Conservation (phyloP, 345 rosid species). For the Lepidium didymum region DNA sequence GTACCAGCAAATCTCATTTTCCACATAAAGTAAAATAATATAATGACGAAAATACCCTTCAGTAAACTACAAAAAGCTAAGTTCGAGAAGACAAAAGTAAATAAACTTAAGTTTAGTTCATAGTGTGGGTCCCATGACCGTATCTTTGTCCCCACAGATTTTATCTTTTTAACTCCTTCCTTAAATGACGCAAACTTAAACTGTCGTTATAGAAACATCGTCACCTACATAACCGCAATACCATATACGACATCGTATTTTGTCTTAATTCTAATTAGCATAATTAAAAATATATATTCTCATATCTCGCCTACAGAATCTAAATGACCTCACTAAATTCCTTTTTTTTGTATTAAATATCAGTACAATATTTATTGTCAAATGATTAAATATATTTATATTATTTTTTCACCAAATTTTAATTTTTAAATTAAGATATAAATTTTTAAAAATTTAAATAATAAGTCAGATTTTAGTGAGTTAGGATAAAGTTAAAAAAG, state of each 20-base stretch:
- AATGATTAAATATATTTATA: too few species aligned
- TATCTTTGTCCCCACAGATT: conserved; percentile 42
- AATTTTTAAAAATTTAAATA: too few species aligned
- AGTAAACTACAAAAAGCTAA: conserved; percentile 16
- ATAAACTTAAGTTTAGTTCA: not conserved
- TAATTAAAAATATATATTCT: not conserved
- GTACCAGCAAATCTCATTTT: conserved; percentile 37
- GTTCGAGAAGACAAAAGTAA: not conserved
- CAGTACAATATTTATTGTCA: too few species aligned
- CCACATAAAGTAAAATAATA: conserved; percentile 17
- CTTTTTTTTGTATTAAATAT: not conserved
- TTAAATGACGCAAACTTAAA: conserved; percentile 14
- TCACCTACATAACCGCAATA: conserved; percentile 24
- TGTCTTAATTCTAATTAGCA: not conserved
- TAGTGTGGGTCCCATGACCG: conserved; percentile 24
- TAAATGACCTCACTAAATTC: not conserved
- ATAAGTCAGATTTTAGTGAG: too few species aligned
- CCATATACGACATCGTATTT: conserved; percentile 13
- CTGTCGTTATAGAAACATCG: conserved; percentile 6
- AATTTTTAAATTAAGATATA: too few species aligned
- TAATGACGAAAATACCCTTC: conserved; percentile 28
- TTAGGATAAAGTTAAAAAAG: not conserved
- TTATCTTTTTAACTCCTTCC: conserved; percentile 3
- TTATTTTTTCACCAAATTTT: too few species aligned
- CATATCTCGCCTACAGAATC: not conserved